Conservation (phyloP, 2,329 filamentous ascomycete species). For the Colletotrichum viniferum region DNA sequence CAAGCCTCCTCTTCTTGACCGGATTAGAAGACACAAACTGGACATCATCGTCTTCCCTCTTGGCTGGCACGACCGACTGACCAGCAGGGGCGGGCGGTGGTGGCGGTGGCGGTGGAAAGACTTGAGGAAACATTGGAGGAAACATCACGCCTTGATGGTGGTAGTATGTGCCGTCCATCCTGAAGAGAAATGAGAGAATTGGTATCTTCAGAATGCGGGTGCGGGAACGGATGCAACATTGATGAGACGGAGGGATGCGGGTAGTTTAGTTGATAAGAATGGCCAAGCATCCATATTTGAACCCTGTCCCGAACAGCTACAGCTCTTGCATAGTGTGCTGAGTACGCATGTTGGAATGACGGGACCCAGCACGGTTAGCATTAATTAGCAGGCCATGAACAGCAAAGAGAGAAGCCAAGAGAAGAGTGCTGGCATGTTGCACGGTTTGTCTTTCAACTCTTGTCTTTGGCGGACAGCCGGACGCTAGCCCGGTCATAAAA, state of each 20-base stretch:
- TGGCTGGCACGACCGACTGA: conserved; percentile 22
- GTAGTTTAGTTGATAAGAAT: background rate
- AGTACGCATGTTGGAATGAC: conserved; percentile 14
- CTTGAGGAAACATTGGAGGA: conserved; percentile 8
- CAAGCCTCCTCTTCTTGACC: conserved; percentile 38
- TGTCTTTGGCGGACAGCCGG: conserved; percentile 5
- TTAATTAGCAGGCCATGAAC: conserved; percentile 1
- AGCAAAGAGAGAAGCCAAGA: conserved; percentile 16
- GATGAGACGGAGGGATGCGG: background rate
- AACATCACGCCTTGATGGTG: conserved; percentile 15
- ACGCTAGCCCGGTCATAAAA: background rate
- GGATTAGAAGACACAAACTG: conserved; percentile 49
- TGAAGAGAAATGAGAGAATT: background rate
- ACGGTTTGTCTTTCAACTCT: conserved; percentile 14
- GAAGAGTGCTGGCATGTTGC: conserved; percentile 12
- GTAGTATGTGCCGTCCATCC: conserved; percentile 6
- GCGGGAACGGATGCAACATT: conserved; percentile 11
- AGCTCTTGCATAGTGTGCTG: background rate
- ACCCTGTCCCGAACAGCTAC: background rate
- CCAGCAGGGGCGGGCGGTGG: background rate
- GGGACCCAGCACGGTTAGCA: background rate
- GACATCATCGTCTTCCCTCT: conserved; percentile 44
- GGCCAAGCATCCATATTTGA: conserved; percentile 20
- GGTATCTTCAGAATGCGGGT: background rate
- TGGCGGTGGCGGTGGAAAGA: background rate